Evolutionary conservation across 306 rosid species (phyloP), one percentile per base, ranked within the genome.

Genomic region (Dryas alaskensis): DNA sequence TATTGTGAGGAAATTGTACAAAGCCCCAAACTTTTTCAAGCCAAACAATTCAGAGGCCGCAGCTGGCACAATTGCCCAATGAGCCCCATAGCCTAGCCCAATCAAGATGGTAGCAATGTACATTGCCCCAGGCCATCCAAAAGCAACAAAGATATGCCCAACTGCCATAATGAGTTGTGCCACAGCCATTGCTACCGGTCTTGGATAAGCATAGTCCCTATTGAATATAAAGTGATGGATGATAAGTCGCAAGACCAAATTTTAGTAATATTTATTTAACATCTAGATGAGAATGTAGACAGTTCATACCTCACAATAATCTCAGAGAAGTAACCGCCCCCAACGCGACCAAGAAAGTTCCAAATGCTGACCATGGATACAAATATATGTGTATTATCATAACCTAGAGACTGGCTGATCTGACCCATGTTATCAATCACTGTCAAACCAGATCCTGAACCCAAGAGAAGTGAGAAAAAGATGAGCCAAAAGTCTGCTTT

Each of bases 281-380:
- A 43, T 6, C 39, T 19, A 66, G 54, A 60, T 48, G 46, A 59
- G 45, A 63, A 63, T 64, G 73, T 67, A 71, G 3, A 53, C 45
- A 71, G 19, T 37, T 76, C 77, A 72, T 85, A 94, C 98, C 92
- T 91, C 48, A 89, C 92, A 69, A 89, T 84, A 76, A 88, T 37
- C 86, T 94, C 99, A 11, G 99, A 94, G 73, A 92, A 83, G 88
- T 84, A 94, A 42, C 99, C 97, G 0, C 97, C 95, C 42, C 96
- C 97, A 37, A 94, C 91, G 4, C 99, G 97, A 59, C 99, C 99
- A 7, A 94, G 92, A 69, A 94, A 94, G 87, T 94, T 94, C 97
- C 99, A 94, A 74, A 94, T 88, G 65, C 99, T 94, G 85, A 94
- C 81, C 89, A 92, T 59, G 73, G 97, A 94, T 53, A 91, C 96